Conservation (phyloP, 306 rosid species). For the Betula pendula region DNA sequence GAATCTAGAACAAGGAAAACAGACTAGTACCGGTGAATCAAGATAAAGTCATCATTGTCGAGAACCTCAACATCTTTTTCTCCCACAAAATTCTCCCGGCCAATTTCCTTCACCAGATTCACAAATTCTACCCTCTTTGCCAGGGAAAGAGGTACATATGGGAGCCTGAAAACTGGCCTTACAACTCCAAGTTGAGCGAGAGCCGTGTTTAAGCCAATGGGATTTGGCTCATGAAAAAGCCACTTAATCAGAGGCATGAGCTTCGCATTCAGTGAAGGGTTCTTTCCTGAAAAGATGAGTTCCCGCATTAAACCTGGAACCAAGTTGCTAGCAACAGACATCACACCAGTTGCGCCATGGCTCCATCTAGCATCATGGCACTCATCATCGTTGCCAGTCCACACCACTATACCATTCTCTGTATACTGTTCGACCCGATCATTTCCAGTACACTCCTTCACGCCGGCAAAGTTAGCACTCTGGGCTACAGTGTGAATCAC, state of each 20-base stretch:
- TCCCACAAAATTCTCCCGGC: conserved; percentile 85
- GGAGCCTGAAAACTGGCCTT: conserved; percentile 92
- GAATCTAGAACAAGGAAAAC: conserved; percentile 12
- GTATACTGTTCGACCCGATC: conserved; percentile 69
- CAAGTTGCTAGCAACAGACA: conserved; percentile 87
- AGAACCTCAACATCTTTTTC: conserved; percentile 70
- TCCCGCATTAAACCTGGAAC: conserved; percentile 80
- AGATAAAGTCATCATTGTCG: conserved; percentile 59
- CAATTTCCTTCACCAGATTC: conserved; percentile 67
- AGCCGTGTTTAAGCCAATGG: conserved; percentile 85
- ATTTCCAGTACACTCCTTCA: conserved; percentile 92
- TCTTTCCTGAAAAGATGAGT: conserved; percentile 71
- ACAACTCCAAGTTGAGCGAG: conserved; percentile 96
- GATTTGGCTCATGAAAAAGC: conserved; percentile 91
- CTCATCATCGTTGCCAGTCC: conserved; percentile 96
- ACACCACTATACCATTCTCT: conserved; percentile 57
- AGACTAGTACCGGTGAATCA: conserved; percentile 60
- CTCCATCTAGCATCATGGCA: conserved; percentile 95
- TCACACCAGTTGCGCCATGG: conserved; percentile 87
- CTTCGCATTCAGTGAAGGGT: conserved; percentile 59
- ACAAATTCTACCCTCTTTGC: conserved; percentile 75
- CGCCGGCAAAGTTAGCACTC: conserved; percentile 75
- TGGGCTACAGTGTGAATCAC: conserved; percentile 58
- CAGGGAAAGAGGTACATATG: conserved; percentile 83
- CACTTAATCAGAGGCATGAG: conserved; percentile 74